Evolutionary conservation across 176 grass and related monocot genomes (phyloP), one percentile per base, ranked within the genome.

Genomic region (Avena eriantha): DNA sequence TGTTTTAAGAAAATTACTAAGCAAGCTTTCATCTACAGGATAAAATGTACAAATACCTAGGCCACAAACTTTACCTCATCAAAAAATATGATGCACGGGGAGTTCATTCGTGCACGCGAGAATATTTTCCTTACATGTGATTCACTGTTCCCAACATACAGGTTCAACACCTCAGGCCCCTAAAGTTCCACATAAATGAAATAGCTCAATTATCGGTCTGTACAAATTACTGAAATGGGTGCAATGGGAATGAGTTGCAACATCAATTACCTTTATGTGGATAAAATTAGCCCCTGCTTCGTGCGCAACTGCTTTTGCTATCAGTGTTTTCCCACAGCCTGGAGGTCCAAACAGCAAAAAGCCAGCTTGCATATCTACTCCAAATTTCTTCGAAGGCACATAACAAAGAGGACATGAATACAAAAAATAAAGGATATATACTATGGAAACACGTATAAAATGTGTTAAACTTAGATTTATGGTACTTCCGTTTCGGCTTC

Each of bases 291-390:
- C 93, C 50, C 96, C 96, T 88, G 96, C 93, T 3, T 95, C 96
- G 61, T 98, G 93, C 35, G 96, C 96, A 87, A 98, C 93, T 57
- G 93, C 96, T 93, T 98, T 98, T 73, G 96, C 96, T 84, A 98
- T 95, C 45, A 94, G 84, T 73, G 96, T 98, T 98, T 98, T 98
- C n/a, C 96, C 93, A 78, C 96, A 96, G 69, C 96, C 93, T 11
- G 96, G 96, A 85, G 93, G 93, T 72, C 96, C 96, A 88, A 92
- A 98, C 50, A 98, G 82, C 79, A 98, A 79, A 76, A 96, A 80
- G 4, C 96, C 96, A 82, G 90, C 96, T 84, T 94, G 90, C 84
- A 96, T 76, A 82, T 91, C 91, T 11, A 96, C 86, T 88, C 96
- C 96, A 85, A 94, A 90, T 79, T 82, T 87, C 93, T 98, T 75